Evolutionary conservation across 2,329 filamentous ascomycete genomes (phyloP), one percentile per base, ranked within the genome.

Genomic region (Alternaria arborescens): DNA sequence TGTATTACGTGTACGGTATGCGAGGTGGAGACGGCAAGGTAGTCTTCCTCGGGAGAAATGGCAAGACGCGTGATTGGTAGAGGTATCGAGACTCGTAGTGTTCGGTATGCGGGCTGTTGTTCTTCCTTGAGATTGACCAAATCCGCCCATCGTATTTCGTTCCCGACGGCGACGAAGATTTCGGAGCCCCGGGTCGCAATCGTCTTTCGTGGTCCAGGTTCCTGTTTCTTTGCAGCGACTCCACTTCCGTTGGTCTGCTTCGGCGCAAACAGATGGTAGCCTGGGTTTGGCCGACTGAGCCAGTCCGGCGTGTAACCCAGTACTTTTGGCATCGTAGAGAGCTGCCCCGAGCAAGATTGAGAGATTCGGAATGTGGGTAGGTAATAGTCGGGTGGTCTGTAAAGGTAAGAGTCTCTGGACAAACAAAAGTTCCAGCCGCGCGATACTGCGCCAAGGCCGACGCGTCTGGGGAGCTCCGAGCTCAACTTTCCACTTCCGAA

Each of bases 121-220:
- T 64, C 71, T 56, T 88, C 91, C 81, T 96, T 97, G 72, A 98
- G 78, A 60, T 89, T 87, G 52, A 88, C 87, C 56, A 99, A 81
- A 79, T 97, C 92, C 10, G 91, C 90, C 93, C 95, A 99, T 77
- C 94, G 87, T 62, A 99, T 91, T 78, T 98, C 92, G 70, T 91
- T 94, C 50, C 94, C 94, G 41, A 91, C 89, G 20, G 93, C 94
- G 12, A 93, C 89, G 75, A 98, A 98, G 10, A 98, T 83, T 73
- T 99, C 94, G 1, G 91, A 93, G 16, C 91, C 93, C 60, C 94
- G 86, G 51, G 87, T 88, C 10, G 93, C 94, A 71, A 98, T 89
- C 0, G 89, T 93, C 65, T 82, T 82, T 20, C 76, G 79, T 1
- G 86, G 80, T 3, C 83, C 79, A n/a, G 65, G 53, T 32, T 69